Evolutionary conservation across 2,329 filamentous ascomycete species (phyloP), one percentile per base, ranked within the genome.

Genomic region (Microthyrium microscopicum): DNA sequence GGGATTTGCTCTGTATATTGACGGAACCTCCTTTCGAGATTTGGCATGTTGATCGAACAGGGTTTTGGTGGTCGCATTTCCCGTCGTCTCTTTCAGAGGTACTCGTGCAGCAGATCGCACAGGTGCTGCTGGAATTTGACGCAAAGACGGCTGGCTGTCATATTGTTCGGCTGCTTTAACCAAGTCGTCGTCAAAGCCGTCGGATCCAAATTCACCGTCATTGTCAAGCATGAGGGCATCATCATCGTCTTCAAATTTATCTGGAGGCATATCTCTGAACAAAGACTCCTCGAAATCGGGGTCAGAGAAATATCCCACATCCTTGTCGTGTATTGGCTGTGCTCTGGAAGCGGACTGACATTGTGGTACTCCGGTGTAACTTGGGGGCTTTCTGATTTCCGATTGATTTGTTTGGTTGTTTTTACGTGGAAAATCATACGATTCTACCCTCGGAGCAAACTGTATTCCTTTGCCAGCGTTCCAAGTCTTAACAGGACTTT

Each of bases 41-140:
- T 27, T 6, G 29, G 18, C 16, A 17, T 20, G 21, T 26, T 9
- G 12, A 22, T 4, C 20, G 13, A 21, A 21, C 31, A 21, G 18
- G 34, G 9, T 33, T 32, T 35, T 29, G 12, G 9, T 35, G 22
- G 18, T 15, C 6, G 17, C 26, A 7, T 25, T 33, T 13, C 31
- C 24, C 20, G 31, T 26, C 22, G 24, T 22, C 12, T 33, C 31
- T 5, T 25, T 22, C 11, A 33, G 27, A 2, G 19, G 3, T 21
- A 33, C 9, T 13, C n/a, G 16, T 34, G 7, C 19, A 13, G n/a
- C n/a, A n/a, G 20, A 34, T 15, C 15, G 18, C 4, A 31, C 25
- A 16, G 21, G 17, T 20, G 29, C 21, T 4, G 35, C 15, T 21
- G 15, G 27, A 15, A 19, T 34, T 17, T 32, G 19, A 22, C 20